phyloP scores from a whole-genome alignment of 306 rosid species.

The Vicia sativa region DNA sequence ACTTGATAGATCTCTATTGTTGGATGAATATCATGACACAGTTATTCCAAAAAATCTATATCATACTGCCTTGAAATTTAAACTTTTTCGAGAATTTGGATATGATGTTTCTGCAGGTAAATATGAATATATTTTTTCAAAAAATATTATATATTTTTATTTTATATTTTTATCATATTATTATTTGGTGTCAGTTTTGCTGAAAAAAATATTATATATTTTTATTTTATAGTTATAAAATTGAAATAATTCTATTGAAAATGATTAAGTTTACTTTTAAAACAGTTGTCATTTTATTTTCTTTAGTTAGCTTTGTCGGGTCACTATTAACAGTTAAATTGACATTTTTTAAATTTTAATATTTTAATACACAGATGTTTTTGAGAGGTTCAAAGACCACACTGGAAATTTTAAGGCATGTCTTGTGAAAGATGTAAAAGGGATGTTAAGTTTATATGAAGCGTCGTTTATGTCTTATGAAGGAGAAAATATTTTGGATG shows the following conservation, averaged over 20 bases:
- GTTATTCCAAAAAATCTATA: constrained; percentile 21
- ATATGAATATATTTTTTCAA: too few relatives aligned
- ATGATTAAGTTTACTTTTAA: too few relatives aligned
- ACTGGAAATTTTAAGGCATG: constrained; percentile 33
- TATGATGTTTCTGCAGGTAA: constrained; percentile 46
- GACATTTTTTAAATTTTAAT: background rate
- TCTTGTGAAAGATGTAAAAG: constrained; percentile 42
- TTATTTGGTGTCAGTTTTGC: too few relatives aligned
- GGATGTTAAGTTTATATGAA: constrained; percentile 58
- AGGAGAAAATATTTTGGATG: constrained; percentile 56
- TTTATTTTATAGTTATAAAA: too few relatives aligned
- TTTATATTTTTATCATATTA: too few relatives aligned
- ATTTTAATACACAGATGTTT: constrained; percentile 40
- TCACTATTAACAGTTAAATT: background rate
- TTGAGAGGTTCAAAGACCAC: constrained; percentile 43
- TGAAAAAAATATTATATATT: too few relatives aligned
- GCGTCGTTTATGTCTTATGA: constrained; percentile 53
- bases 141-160: background rate
- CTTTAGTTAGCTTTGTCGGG: too few relatives aligned
- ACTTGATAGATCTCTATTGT: constrained; percentile 30
- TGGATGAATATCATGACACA: background rate
- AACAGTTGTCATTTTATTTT: too few relatives aligned
- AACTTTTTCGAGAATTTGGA: constrained; percentile 57
- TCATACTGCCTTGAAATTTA: constrained; percentile 47
- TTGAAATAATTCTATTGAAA: too few relatives aligned